A percentile compares a stretch with the other conserved stretches of the same genome.
Conservation (phyloP, 2,329 filamentous ascomycete species). For the Exophiala dermatitidis region DNA sequence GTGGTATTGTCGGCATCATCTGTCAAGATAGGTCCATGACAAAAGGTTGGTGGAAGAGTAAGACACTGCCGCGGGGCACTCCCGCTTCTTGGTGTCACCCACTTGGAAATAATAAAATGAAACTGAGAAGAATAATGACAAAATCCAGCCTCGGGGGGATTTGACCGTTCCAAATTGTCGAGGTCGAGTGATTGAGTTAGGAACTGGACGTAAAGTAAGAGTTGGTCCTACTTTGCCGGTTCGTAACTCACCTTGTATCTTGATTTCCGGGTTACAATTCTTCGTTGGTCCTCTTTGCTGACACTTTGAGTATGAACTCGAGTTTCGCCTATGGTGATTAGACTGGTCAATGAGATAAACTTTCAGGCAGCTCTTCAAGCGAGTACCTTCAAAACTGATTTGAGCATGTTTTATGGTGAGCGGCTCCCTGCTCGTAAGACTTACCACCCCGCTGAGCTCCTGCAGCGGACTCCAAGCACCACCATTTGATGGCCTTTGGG, state of each 20-base stretch:
- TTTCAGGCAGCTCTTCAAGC: too few species aligned
- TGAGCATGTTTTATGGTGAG: too few species aligned
- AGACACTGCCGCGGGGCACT: neutral
- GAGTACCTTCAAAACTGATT: too few species aligned
- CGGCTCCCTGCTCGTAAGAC: too few species aligned
- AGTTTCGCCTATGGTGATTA: too few species aligned
- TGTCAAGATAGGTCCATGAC: neutral
- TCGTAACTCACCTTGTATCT: neutral
- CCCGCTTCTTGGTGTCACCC: neutral
- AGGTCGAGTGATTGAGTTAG: neutral
- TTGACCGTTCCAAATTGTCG: constrained; percentile 1
- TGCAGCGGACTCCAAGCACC: too few species aligned
- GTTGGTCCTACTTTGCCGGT: neutral
- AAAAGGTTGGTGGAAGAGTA: neutral
- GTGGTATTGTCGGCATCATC: neutral
- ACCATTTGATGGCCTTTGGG: too few species aligned
- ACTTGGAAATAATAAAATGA: constrained; percentile 1
- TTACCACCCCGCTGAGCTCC: too few species aligned
- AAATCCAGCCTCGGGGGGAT: neutral
- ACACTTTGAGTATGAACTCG: too few species aligned
- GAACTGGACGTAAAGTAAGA: neutral
- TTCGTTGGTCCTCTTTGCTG: too few species aligned
- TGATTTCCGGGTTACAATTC: too few species aligned
- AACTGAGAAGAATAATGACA: neutral
- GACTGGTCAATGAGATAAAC: too few species aligned